Conservation (phyloP, 2,329 filamentous ascomycete genomes). For the Aspergillus sp. region DNA sequence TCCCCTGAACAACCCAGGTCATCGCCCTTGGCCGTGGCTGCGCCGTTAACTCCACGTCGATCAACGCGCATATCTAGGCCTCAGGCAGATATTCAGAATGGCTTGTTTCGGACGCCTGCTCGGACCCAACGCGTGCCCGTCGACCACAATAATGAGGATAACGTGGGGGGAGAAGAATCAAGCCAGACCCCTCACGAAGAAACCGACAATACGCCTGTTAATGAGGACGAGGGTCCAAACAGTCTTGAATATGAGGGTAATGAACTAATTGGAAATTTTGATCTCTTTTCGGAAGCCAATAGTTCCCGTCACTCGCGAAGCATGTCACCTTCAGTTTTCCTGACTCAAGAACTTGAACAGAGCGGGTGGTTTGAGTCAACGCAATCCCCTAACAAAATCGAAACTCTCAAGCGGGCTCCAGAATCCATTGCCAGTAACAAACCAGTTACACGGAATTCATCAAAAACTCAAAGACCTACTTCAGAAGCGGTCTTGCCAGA, state of each 20-base stretch:
- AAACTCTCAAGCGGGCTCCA: not conserved
- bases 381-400: not conserved
- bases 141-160: not conserved
- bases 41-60: constrained; percentile 11
- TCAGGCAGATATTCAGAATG: not conserved
- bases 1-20: constrained; percentile 4
- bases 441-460: not conserved
- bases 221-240: not conserved
- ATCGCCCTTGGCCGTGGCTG: not conserved
- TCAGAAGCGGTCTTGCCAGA: not conserved
- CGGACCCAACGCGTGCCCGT: not conserved
- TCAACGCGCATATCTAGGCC: constrained; percentile 9
- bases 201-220: not conserved
- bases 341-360: not conserved
- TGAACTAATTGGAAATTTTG: not conserved
- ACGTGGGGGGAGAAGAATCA: not conserved
- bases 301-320: too few relatives aligned
- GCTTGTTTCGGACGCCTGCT: not conserved
- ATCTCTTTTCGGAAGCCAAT: constrained; percentile 10
- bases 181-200: not conserved
- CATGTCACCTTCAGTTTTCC: not conserved
- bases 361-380: not conserved
- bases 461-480: not conserved
- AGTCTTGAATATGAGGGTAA: not conserved
- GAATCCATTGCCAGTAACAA: not conserved